phyloP scores from a whole-genome alignment of 1,284 basidiomycete species.

The Ganoderma resinaceum region DNA sequence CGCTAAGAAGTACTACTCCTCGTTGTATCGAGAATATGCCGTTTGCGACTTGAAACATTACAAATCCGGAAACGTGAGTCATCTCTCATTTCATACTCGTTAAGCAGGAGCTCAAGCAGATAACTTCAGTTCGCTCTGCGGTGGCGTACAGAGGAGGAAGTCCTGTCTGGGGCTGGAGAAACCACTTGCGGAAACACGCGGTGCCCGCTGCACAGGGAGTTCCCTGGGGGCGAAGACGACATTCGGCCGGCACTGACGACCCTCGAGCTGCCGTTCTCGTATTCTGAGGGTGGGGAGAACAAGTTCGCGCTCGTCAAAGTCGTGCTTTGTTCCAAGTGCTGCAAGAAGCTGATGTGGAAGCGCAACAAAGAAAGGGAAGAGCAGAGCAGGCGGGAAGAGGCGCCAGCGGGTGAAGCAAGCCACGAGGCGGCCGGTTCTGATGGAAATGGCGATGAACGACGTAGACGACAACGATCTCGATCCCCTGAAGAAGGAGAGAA shows the following conservation, averaged over 20 bases:
- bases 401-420: not conserved
- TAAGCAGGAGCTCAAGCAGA: not conserved
- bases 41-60: slow-evolving; percentile 94
- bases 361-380: slow-evolving; percentile 68
- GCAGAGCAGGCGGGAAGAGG: slow-evolving; percentile 7
- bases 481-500: not conserved
- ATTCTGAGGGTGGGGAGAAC: slow-evolving; percentile 76
- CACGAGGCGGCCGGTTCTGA: not conserved
- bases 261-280: slow-evolving; percentile 89
- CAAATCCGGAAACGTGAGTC: slow-evolving; percentile 83
- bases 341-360: slow-evolving; percentile 88
- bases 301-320: slow-evolving; percentile 91
- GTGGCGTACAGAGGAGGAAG: slow-evolving; percentile 92
- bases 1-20: slow-evolving; percentile 87
- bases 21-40: slow-evolving; percentile 89
- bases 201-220: slow-evolving; percentile 68
- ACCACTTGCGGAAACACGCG: slow-evolving; percentile 88
- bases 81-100: too few relatives aligned
- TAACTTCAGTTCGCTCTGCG: slow-evolving; percentile 77
- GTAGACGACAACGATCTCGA: slow-evolving; percentile 2
- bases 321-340: slow-evolving; percentile 80
- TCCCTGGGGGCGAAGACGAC: slow-evolving; percentile 32
- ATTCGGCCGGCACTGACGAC: slow-evolving; percentile 57
- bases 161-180: slow-evolving; percentile 84
- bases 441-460: not conserved